Evolutionary conservation across 2,329 filamentous ascomycete species (phyloP).

Genomic region (Fusarium sp.): DNA sequence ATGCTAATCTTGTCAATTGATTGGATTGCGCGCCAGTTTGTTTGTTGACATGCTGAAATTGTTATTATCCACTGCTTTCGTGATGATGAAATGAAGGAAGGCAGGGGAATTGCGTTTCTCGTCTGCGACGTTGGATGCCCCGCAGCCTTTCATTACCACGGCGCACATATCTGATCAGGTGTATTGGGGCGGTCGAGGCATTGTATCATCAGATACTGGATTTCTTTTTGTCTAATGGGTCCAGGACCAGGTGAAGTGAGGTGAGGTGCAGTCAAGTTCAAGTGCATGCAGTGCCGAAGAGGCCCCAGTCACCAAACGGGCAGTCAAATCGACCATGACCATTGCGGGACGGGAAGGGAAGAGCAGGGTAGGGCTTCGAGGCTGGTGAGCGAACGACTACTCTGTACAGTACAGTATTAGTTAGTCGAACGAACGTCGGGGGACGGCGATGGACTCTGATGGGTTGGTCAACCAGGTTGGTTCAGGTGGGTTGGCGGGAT

Average conservation of each 20-base stretch:
- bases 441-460: not conserved
- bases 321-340: constrained; percentile 17
- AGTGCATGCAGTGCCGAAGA: constrained; percentile 33
- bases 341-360: constrained; percentile 23
- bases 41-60: constrained; percentile 44
- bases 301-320: constrained; percentile 17
- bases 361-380: constrained; percentile 21
- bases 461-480: not conserved
- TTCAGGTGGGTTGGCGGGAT: constrained; percentile 25
- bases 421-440: not conserved
- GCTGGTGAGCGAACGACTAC: not conserved
- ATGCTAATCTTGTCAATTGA: constrained; percentile 21
- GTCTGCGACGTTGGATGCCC: constrained; percentile 29
- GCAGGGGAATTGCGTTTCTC: constrained; percentile 36
- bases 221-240: constrained; percentile 3
- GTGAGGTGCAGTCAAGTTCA: constrained; percentile 20
- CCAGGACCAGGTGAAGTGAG: not conserved
- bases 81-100: constrained; percentile 10
- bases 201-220: constrained; percentile 17
- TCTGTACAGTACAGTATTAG: too few species aligned
- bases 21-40: constrained; percentile 33
- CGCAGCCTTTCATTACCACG: constrained; percentile 32
- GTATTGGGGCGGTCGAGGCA: constrained; percentile 16
- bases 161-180: constrained; percentile 27
- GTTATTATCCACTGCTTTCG: constrained; percentile 40